phyloP scores from a whole-genome alignment of 2,329 filamentous ascomycete species.

The Phialophora chinensis region DNA sequence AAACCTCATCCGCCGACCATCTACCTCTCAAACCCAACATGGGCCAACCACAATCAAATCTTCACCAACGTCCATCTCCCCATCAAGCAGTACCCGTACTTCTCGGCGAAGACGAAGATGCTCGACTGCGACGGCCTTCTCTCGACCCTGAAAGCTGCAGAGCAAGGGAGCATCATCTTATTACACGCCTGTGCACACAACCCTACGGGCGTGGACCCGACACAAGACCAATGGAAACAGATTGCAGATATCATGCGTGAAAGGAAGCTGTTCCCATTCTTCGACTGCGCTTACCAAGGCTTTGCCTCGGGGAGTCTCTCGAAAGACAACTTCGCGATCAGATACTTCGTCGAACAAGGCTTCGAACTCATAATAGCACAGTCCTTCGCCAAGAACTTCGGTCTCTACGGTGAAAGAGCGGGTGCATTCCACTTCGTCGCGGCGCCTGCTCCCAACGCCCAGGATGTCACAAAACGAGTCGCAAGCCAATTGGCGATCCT shows the following conservation, averaged over 20 bases:
- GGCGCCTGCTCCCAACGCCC: slow-evolving; percentile 70
- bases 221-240: slow-evolving; percentile 90
- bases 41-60: slow-evolving; percentile 99
- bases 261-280: slow-evolving; percentile 94
- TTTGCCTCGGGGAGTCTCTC: slow-evolving; percentile 91
- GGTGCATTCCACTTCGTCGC: slow-evolving; percentile 96
- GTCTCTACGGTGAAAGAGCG: slow-evolving; percentile 93
- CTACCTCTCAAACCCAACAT: slow-evolving; percentile 94
- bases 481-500: slow-evolving; percentile 89
- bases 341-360: slow-evolving; percentile 91
- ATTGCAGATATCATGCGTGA: slow-evolving; percentile 77
- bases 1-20: slow-evolving; percentile 67
- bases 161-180: slow-evolving; percentile 81
- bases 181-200: slow-evolving; percentile 98
- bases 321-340: slow-evolving; percentile 87
- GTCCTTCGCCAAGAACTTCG: slow-evolving; percentile 71
- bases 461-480: slow-evolving; percentile 67
- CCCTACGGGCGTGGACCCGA: slow-evolving; percentile 95
- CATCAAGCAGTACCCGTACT: slow-evolving; percentile 90
- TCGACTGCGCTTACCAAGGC: slow-evolving; percentile 93
- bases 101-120: slow-evolving; percentile 83
- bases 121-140: slow-evolving; percentile 93
- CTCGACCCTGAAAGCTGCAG: slow-evolving; percentile 70
- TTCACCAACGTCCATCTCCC: slow-evolving; percentile 86
- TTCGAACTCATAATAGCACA: slow-evolving; percentile 69